Evolutionary conservation across 148 eudicot species (phyloP), one percentile per base, ranked within the genome.

Genomic region (Linanthus parryae): DNA sequence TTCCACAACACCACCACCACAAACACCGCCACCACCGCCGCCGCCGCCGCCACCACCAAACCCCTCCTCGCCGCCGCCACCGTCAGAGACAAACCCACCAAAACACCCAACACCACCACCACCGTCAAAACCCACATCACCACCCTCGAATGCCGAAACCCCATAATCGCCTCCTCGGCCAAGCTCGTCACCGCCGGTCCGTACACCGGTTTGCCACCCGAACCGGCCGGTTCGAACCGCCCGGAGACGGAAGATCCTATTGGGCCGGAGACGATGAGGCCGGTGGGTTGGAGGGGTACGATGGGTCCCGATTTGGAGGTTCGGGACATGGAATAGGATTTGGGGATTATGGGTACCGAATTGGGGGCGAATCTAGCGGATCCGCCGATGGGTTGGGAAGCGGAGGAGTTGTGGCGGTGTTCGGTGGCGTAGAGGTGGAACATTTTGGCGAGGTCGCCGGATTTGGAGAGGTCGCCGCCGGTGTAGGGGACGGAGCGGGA

Each of bases 381-480:
- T 68, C 89, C 94, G 61, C 80, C 76, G 67, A 57, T 80, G 59
- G 74, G 50, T 10, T 57, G 62, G 11, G 17, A 50, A 42, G 66
- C 57, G 13, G 70, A 79, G 1, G 65, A 73, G 33, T 56, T 56
- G 45, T 42, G 45, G 49, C 57, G 44, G 24, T 62, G 62, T 25
- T 67, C 48, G 46, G 54, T 21, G 35, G 81, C 38, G 35, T 78
- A 37, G 30, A 82, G 46, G 58, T 84, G 84, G 62, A 88, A 85
- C 97, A 89, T 89, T 41, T 76, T 89, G 0, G 85, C 97, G 31
- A 90, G 85, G 25, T 85, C 95, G 43, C 95, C 95, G 55, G 97
- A 89, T 27, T 71, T 79, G 50, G 83, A 77, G 46, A 89, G 44
- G 62, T 85, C 88, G 28, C 85, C 95, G 63, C 88, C 95, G 61